Evolutionary conservation across 2,329 filamentous ascomycete genomes (phyloP), one percentile per base, ranked within the genome.

Genomic region (Drechslerella dactyloides): DNA sequence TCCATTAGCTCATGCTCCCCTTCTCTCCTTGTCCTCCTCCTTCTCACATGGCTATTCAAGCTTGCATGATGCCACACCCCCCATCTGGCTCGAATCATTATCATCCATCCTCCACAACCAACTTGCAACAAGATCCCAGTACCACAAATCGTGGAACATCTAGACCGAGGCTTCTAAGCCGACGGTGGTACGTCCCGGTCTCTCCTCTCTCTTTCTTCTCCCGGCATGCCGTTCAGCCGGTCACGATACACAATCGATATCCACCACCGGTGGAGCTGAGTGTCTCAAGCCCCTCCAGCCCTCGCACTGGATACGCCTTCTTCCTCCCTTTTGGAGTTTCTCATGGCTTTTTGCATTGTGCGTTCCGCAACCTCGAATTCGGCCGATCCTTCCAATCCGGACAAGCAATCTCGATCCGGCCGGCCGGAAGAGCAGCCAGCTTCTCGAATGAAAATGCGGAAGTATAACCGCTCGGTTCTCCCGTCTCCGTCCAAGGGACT

Each of bases 391-490:
- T 70, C 68, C 23, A 60, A 72, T 72, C 55, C 68, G 68, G 68
- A 30, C 42, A 52, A 33, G 30, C 57, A 27, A 56, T 65, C 68
- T 58, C 10, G 55, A 72, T 72, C 68, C 68, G 60, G 68, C 44
- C 42, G 48, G 60, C 60, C 65, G 68, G 68, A 65, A 72, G 60
- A 52, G 59, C 44, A 58, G 68, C 55, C 44, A 58, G 68, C 55
- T 63, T 65, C 59, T 65, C 60, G 51, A 65, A 65, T 52, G 56
- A 72, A 55, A 65, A 65, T 65, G 68, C 68, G 68, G 68, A 72
- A 72, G 24, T 59, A 61, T 60, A 65, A 72, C 68, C 68, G 68
- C 55, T 52, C 68, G 68, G 68, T 72, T 72, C 60, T 72, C 68
- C 68, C 68, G 68, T 53, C 68, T 72, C 53, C 48, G 68, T 72